Percentiles rank a stretch among this genome's conserved stretches.
phyloP scores from a whole-genome alignment of 306 rosid species.

The Cicer judaicum region DNA sequence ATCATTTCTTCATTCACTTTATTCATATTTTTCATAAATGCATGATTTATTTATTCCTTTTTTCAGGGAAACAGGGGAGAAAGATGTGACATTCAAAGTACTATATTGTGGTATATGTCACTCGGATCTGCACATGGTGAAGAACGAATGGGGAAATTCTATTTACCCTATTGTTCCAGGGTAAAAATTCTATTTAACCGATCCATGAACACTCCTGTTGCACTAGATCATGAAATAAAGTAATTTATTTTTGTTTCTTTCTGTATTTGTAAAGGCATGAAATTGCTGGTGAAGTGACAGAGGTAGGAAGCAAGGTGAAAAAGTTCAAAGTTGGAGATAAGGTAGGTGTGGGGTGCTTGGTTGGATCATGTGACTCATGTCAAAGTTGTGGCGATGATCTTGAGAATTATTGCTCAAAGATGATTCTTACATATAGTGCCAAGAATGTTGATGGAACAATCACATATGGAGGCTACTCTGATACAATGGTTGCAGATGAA shows the following conservation, averaged over 20 bases:
- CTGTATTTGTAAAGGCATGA: constrained; percentile 52
- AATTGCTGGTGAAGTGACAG: constrained; percentile 62
- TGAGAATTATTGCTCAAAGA: constrained; percentile 58
- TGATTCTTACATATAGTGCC: constrained; percentile 47
- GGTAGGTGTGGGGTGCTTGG: constrained; percentile 67
- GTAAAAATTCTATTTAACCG: background rate
- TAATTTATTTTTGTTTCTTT: background rate
- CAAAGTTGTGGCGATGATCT: constrained; percentile 50
- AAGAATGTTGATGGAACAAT: constrained; percentile 51
- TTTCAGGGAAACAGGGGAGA: constrained; percentile 50
- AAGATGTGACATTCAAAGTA: constrained; percentile 57
- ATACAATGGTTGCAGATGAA: constrained; percentile 53
- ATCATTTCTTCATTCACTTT: background rate
- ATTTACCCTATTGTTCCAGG: constrained; percentile 63
- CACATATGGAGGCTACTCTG: constrained; percentile 73
- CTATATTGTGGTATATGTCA: constrained; percentile 67
- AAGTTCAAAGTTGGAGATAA: constrained; percentile 65
- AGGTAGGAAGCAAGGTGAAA: constrained; percentile 63
- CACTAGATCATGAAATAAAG: background rate
- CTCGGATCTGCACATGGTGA: constrained; percentile 57
- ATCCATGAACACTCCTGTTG: no score
- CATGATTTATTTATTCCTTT: background rate
- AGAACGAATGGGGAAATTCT: constrained; percentile 56
- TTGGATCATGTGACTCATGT: constrained; percentile 61
- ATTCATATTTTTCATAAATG: background rate